phyloP scores from a whole-genome alignment of 1,284 basidiomycete genomes.

The Xanthoconium separans region DNA sequence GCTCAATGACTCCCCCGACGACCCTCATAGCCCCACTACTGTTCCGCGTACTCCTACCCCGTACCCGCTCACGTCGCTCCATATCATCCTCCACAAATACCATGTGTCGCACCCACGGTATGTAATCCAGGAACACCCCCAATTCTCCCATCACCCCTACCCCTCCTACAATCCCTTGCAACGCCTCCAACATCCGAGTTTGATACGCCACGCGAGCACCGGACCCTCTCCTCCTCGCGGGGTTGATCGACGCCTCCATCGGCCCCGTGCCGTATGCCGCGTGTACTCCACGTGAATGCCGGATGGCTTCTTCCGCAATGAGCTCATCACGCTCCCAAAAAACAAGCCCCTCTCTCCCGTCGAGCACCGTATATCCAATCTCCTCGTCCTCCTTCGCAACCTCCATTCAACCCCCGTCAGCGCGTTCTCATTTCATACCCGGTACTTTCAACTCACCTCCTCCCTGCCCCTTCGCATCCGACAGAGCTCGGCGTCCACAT shows the following conservation, averaged over 20 bases:
- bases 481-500: slow-evolving; percentile 52
- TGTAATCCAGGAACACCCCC: slow-evolving; percentile 61
- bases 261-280: slow-evolving; percentile 31
- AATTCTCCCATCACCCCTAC: slow-evolving; percentile 35
- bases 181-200: slow-evolving; percentile 40
- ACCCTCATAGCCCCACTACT: slow-evolving; percentile 46
- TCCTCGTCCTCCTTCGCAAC: slow-evolving; percentile 55
- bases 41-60: slow-evolving; percentile 52
- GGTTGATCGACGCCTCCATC: slow-evolving; percentile 32
- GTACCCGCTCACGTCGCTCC: slow-evolving; percentile 31
- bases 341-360: slow-evolving; percentile 20
- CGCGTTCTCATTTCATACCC: background rate
- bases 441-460: slow-evolving; percentile 41
- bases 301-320: slow-evolving; percentile 46
- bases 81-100: slow-evolving; percentile 64
- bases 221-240: slow-evolving; percentile 33
- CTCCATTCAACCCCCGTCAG: slow-evolving; percentile 29
- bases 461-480: slow-evolving; percentile 36
- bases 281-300: slow-evolving; percentile 45
- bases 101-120: slow-evolving; percentile 69
- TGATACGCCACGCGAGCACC: slow-evolving; percentile 46
- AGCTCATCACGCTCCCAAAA: slow-evolving; percentile 45
- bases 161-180: slow-evolving; percentile 36
- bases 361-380: slow-evolving; percentile 49
- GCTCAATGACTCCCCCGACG: slow-evolving; percentile 23